These are phyloP conservation scores for Papiliotrema flavescens DNA, from an alignment of 1,284 basidiomycete species.

Conservation along the genomic window DNA sequence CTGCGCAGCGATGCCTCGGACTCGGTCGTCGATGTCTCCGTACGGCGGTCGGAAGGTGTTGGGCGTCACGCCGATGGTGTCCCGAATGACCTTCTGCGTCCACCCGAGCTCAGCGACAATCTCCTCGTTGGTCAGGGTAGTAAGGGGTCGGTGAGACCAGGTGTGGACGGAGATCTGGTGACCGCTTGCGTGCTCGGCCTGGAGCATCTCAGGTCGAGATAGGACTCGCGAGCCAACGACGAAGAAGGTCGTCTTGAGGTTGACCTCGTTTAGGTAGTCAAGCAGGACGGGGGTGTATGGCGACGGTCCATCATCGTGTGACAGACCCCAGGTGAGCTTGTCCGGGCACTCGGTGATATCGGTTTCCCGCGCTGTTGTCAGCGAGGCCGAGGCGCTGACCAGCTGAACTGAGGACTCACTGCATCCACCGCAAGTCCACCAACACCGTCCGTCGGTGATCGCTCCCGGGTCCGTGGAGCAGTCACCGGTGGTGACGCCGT, in stretches of 20 bases:
- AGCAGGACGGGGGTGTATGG: slow-evolving; percentile 64
- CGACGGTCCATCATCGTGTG: slow-evolving; percentile 59
- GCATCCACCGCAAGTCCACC: slow-evolving; percentile 83
- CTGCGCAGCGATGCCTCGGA: slow-evolving; percentile 67
- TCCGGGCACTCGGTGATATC: slow-evolving; percentile 75
- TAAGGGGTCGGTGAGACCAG: slow-evolving; percentile 50
- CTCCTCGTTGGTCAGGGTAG: slow-evolving; percentile 76
- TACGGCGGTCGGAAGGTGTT: slow-evolving; percentile 70
- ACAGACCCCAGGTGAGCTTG: slow-evolving; percentile 65
- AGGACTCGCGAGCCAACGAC: slow-evolving; percentile 86
- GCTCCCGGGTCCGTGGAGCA: slow-evolving; percentile 63
- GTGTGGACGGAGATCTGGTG: slow-evolving; percentile 62
- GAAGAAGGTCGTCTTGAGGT: slow-evolving; percentile 82
- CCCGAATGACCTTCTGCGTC: slow-evolving; percentile 82
- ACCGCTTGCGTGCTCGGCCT: slow-evolving; percentile 79
- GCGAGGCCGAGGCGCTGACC: neutral
- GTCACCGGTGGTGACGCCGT: slow-evolving; percentile 31
- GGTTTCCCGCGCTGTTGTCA: slow-evolving; percentile 54
- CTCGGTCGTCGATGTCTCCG: slow-evolving; percentile 70
- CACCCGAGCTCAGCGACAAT: slow-evolving; percentile 92
- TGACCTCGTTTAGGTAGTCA: slow-evolving; percentile 56
- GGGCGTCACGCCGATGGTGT: slow-evolving; percentile 75
- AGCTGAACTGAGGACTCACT: slow-evolving; percentile 47
- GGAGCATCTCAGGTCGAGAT: slow-evolving; percentile 69
- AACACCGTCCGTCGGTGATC: slow-evolving; percentile 62